These are phyloP conservation scores for Cystofilobasidium capitatum DNA, from an alignment of 768 basidiomycete genomes.

Conservation along the genomic window DNA sequence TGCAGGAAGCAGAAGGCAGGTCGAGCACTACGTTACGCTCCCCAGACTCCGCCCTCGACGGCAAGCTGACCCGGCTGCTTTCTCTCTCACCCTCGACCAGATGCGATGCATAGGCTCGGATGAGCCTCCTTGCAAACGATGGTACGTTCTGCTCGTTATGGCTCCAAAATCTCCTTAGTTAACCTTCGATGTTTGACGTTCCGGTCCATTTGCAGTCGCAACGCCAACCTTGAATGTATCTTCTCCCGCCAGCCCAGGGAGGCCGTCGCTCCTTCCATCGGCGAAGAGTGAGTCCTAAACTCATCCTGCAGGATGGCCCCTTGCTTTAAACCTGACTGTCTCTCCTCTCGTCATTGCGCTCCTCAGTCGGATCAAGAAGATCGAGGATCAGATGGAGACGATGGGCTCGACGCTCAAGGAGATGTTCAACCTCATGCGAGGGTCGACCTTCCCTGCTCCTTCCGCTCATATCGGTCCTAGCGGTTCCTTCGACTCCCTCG, in stretches of 20 bases:
- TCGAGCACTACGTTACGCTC: too few species aligned
- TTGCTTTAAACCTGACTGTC: background rate
- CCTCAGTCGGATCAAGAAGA: background rate
- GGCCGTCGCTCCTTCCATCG: background rate
- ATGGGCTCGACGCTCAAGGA: background rate
- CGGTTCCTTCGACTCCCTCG: background rate
- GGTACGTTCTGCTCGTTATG: background rate
- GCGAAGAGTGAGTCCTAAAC: background rate
- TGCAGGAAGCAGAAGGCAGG: constrained; percentile 3
- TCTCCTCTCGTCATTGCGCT: background rate
- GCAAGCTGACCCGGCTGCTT: background rate
- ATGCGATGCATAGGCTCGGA: constrained; percentile 5
- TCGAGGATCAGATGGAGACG: constrained; percentile 8
- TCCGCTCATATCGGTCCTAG: background rate
- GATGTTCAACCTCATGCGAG: background rate
- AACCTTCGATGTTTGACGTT: too few species aligned
- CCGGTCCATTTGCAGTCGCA: background rate
- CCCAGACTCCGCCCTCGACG: too few species aligned
- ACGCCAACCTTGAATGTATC: constrained; percentile 16
- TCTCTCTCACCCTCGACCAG: background rate
- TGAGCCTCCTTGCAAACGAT: constrained; percentile 14
- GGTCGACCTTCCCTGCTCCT: background rate
- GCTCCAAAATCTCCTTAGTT: background rate
- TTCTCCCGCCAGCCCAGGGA: constrained; percentile 8
- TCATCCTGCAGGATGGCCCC: background rate